These are phyloP conservation scores for Oropetium thomaeum DNA, from an alignment of 176 grass and related monocot genomes.

Conservation along the genomic window DNA sequence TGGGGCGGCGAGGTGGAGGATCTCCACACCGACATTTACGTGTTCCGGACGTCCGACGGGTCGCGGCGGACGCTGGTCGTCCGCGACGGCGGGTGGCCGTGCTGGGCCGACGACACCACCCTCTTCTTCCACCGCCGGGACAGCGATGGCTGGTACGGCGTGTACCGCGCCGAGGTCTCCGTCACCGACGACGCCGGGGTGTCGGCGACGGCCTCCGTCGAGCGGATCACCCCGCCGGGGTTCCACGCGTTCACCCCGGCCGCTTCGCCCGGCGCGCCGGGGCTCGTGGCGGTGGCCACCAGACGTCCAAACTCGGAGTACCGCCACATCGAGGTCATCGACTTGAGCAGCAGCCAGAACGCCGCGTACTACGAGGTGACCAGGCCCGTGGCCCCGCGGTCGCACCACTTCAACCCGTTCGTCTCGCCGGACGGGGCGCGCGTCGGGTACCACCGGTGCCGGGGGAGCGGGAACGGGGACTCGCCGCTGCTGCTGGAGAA, in stretches of 20 bases:
- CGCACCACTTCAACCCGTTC: slow-evolving; percentile 86
- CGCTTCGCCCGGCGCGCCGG: slow-evolving; percentile 56
- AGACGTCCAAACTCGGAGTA: slow-evolving; percentile 53
- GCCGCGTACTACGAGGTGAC: slow-evolving; percentile 63
- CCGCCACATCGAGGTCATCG: slow-evolving; percentile 88
- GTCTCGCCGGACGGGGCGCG: slow-evolving; percentile 61
- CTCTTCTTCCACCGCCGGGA: slow-evolving; percentile 85
- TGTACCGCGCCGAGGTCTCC: slow-evolving; percentile 56
- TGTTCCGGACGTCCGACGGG: slow-evolving; percentile 62
- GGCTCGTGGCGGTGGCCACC: slow-evolving; percentile 69
- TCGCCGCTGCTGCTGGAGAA: slow-evolving; percentile 76
- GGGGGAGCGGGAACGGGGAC: slow-evolving; percentile 60
- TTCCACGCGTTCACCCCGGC: slow-evolving; percentile 95
- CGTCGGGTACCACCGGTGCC: slow-evolving; percentile 83
- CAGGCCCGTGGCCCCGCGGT: slow-evolving; percentile 40
- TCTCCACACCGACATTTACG: slow-evolving; percentile 65
- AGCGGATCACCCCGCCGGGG: slow-evolving; percentile 55
- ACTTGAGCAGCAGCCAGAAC: slow-evolving; percentile 17
- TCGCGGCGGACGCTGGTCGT: slow-evolving; percentile 47
- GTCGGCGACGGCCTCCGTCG: slow-evolving; percentile 30
- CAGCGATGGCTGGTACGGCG: slow-evolving; percentile 69
- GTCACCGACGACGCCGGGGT: not conserved
- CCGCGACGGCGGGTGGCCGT: slow-evolving; percentile 66
- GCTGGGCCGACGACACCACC: slow-evolving; percentile 73
- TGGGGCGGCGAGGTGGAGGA: slow-evolving; percentile 80